Evolutionary conservation across 148 eudicot species (phyloP), one percentile per base, ranked within the genome.

Genomic region (Rhododendron henanense): DNA sequence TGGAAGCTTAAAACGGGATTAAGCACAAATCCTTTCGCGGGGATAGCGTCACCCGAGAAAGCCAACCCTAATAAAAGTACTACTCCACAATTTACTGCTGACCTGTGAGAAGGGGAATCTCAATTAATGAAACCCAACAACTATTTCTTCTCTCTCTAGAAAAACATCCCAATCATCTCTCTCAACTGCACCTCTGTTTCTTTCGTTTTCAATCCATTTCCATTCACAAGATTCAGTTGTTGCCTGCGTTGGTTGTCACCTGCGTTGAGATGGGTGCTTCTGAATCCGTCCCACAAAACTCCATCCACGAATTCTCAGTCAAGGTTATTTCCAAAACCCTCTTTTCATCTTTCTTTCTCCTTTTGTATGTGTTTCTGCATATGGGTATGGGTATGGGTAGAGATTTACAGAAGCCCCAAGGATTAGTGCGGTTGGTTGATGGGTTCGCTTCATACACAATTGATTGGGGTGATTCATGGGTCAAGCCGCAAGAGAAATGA

Each of bases 221-320:
- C 37, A 0, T 14, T 31, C 76, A 5, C 14, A 33, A 37, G 18
- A 14, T 71, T 71, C 76, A 13, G 41, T 33, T 31, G 39, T 31
- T 71, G 15, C 39, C 75, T 13, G 18, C 33, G 73, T 61, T 61
- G 67, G 14, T 61, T 21, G 23, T 21, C 28, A 7, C 31, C 71
- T 63, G 71, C 33, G 48, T 39, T 16, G 13, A 31, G 48, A 86
- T 86, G 88, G 88, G 88, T 76, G 88, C 88, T 41, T 82, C 88
- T 86, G 84, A 86, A 77, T 65, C 73, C 10, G 16, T 41, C 19
- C 81, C 82, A 9, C 91, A 89, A 51, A 80, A 80, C 2, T 80
- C 82, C 18, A 31, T 80, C 57, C 63, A 80, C 57, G 82, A 80
- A 28, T 80, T 80, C 82, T 51, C 63, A 0, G 82, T 80, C 63